phyloP scores from a whole-genome alignment of 225 moss, liverwort and hornwort species.

The Straminergon stramineum region DNA sequence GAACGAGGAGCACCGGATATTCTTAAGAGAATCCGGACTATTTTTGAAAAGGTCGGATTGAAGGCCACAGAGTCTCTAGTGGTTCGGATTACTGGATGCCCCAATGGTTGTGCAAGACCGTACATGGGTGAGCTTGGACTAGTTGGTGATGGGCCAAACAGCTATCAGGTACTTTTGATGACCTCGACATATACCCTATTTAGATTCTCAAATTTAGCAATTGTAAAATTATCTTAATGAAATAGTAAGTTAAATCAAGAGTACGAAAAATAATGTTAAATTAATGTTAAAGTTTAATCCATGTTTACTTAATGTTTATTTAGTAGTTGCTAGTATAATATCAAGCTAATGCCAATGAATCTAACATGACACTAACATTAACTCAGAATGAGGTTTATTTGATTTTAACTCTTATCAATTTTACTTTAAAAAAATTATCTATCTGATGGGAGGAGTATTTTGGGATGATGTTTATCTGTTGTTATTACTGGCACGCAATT shows the following conservation, averaged over 20 bases:
- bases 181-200: too few relatives aligned
- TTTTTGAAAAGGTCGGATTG: constrained; percentile 73
- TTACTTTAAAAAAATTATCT: too few relatives aligned
- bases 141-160: constrained; percentile 87
- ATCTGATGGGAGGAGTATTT: background rate
- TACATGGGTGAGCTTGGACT: constrained; percentile 89
- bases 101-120: constrained; percentile 82
- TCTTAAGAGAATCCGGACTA: constrained; percentile 51
- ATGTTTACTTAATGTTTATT: too few relatives aligned
- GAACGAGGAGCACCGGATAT: constrained; percentile 88
- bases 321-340: background rate
- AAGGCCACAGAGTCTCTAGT: constrained; percentile 50
- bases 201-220: background rate
- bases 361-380: too few relatives aligned
- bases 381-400: background rate
- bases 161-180: constrained; percentile 60
- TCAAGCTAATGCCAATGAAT: background rate
- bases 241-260: background rate
- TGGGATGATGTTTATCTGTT: background rate
- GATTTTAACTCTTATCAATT: background rate
- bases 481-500: background rate
- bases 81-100: constrained; percentile 83
- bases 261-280: background rate
- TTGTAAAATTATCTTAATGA: background rate
- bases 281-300: background rate